Evolutionary conservation across 2,329 filamentous ascomycete species (phyloP), one percentile per base, ranked within the genome.

Genomic region (Aspergillus sp.): DNA sequence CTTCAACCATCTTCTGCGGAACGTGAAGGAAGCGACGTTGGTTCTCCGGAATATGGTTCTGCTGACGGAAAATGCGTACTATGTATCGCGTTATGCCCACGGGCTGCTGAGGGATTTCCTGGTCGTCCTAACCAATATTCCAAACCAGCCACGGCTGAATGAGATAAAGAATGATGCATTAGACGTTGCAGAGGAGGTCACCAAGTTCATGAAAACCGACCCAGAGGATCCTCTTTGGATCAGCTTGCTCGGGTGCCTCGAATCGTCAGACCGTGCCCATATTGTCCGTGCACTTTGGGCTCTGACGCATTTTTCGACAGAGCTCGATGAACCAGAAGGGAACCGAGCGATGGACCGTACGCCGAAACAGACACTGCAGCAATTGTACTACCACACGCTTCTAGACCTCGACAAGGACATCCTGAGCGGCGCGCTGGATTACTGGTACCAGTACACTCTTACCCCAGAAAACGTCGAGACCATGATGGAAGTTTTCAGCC

Each of bases 11-110:
- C 68, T 73, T 26, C 68, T 96, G 39, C 74, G 82, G 8, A 75
- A 85, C 43, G 72, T 93, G 40, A 89, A 82, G 15, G 88, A 96
- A 58, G 86, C 91, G 2, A 79, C 82, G 13, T 67, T 96, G 29
- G 88, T 93, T 12, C 69, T 96, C 26, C 78, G 91, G 32, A 98
- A 98, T 57, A 95, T 98, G 86, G 80, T 88, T n/a, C 83, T 93
- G 59, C 68, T 95, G 13, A 75, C 80, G 14, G 86, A 94, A 41
- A 98, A 98, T 52, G 89, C 89, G 0, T 64, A 72, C 15, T 91
- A 86, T 54, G 72, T 93, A 48, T 74, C 85, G 4, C 77, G 81
- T 15, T 78, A 89, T 39, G 75, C 75, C 11, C 51, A 53, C 15
- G 53, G 54, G 5, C 71, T 86, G 1, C 66, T 93, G 24, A 80